Conservation (phyloP, 192 early-diverging fungal genomes). For the Backusella sp. region DNA sequence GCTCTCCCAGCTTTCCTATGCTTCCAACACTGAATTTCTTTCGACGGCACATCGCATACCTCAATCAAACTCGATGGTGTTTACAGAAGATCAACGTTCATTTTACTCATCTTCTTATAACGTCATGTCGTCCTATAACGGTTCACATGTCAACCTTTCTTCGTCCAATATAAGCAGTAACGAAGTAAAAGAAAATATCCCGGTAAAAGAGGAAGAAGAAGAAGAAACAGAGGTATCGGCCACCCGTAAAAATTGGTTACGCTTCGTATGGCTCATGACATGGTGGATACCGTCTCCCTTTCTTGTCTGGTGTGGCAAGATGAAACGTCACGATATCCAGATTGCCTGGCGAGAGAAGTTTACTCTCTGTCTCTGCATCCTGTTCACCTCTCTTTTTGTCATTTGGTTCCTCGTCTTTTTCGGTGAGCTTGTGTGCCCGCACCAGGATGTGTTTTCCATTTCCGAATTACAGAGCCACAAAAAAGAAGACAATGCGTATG, state of each 20-base stretch:
- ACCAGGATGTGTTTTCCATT: slow-evolving; percentile 68
- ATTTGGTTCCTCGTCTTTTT: slow-evolving; percentile 83
- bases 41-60: background rate
- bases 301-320: slow-evolving; percentile 71
- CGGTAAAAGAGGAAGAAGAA: slow-evolving; percentile 35
- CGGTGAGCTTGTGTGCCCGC: slow-evolving; percentile 71
- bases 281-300: slow-evolving; percentile 78
- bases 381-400: slow-evolving; percentile 71
- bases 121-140: slow-evolving; percentile 13
- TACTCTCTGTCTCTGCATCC: slow-evolving; percentile 83
- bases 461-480: slow-evolving; percentile 47
- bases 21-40: slow-evolving; percentile 17
- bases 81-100: slow-evolving; percentile 36
- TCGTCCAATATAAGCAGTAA: background rate
- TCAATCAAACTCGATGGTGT: slow-evolving; percentile 9
- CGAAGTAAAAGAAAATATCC: slow-evolving; percentile 21
- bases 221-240: slow-evolving; percentile 44
- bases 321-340: slow-evolving; percentile 75
- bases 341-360: slow-evolving; percentile 98
- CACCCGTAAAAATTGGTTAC: slow-evolving; percentile 79
- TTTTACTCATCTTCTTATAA: slow-evolving; percentile 33
- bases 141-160: slow-evolving; percentile 20
- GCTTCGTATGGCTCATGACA: slow-evolving; percentile 73
- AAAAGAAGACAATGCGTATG: slow-evolving; percentile 51
- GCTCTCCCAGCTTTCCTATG: slow-evolving; percentile 25